Conservation (phyloP, 73 alveolate species). For the Paramecium biaurelia region DNA sequence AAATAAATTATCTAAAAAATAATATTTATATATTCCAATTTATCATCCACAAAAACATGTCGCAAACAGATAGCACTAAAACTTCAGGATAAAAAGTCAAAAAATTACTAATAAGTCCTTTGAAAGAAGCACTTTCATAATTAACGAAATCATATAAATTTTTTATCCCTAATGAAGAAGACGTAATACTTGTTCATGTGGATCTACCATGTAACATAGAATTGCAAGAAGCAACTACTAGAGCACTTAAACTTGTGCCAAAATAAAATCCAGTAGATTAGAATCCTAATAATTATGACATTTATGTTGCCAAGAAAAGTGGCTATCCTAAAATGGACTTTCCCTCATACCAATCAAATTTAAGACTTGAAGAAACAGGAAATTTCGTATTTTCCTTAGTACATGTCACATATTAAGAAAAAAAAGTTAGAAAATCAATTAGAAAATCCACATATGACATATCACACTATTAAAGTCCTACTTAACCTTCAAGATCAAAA, state of each 20-base stretch:
- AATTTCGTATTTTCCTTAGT: neutral
- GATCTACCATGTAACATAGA: neutral
- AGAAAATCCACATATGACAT: constrained; percentile 4
- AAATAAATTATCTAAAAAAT: neutral
- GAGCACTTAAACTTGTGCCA: neutral
- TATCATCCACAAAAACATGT: neutral
- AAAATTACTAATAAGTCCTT: neutral
- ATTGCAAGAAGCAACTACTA: neutral
- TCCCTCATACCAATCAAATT: neutral
- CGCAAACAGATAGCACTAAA: constrained; percentile 16
- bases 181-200: neutral
- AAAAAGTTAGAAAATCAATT: neutral
- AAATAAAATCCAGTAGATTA: neutral
- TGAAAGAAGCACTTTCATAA: neutral
- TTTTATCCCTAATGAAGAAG: neutral
- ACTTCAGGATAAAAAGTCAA: neutral
- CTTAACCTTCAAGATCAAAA: neutral
- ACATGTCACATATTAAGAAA: neutral
- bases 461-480: neutral
- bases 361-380: constrained; percentile 2
- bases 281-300: constrained; percentile 33
- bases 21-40: neutral
- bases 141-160: neutral
- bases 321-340: constrained; percentile 4
- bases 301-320: constrained; percentile 21